phyloP scores from a whole-genome alignment of 352 stramenopile species.

The Pythium dissimile region DNA sequence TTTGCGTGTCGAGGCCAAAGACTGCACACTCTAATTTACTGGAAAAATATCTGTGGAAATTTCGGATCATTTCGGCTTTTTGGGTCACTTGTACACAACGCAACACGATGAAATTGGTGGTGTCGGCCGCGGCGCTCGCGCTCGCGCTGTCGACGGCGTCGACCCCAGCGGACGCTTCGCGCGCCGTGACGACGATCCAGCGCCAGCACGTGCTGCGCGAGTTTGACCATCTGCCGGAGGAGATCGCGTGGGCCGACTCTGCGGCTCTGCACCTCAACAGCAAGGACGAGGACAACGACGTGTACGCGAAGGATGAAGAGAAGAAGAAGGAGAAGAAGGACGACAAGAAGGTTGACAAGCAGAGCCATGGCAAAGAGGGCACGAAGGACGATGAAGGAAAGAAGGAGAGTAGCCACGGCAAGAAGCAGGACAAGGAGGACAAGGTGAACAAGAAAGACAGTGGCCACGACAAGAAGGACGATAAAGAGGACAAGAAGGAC shows the following conservation, averaged over 20 bases:
- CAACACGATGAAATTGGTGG: slow-evolving; percentile 14
- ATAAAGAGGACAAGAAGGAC: not conserved
- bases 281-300: not conserved
- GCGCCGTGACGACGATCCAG: slow-evolving; percentile 11
- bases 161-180: not conserved
- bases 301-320: not conserved
- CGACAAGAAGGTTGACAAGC: not conserved
- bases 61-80: not conserved
- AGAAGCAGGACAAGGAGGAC: not conserved
- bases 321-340: not conserved
- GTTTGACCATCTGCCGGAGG: slow-evolving; percentile 12
- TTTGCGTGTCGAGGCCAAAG: too few relatives aligned
- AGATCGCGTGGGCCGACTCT: slow-evolving; percentile 11
- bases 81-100: not conserved
- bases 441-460: slow-evolving; percentile 1
- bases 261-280: slow-evolving; percentile 1
- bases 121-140: slow-evolving; percentile 5
- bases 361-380: not conserved
- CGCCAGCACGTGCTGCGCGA: not conserved
- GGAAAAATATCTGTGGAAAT: too few relatives aligned
- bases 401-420: not conserved
- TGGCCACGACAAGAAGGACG: not conserved
- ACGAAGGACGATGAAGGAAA: not conserved
- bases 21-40: too few relatives aligned
- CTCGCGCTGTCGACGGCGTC: slow-evolving; percentile 2